These are phyloP conservation scores for Coniosporium tulheliwenetii DNA, from an alignment of 2,329 filamentous ascomycete species.

Conservation along the genomic window DNA sequence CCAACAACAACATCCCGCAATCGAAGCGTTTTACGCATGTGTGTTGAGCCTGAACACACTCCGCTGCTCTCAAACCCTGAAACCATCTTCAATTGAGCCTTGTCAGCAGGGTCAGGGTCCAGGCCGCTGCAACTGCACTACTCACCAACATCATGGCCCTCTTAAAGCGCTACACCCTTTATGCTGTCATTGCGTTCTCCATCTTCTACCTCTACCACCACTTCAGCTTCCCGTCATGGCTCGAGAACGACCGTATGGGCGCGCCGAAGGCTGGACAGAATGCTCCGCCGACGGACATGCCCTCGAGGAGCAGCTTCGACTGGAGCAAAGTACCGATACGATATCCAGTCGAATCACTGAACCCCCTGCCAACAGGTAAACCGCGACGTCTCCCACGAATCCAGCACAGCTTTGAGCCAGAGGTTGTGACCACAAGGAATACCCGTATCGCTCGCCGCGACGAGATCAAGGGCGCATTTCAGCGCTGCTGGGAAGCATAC, in stretches of 20 bases:
- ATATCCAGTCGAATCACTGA: slow-evolving; percentile 21
- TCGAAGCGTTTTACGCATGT: too few species aligned
- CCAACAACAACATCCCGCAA: too few species aligned
- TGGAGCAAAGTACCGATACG: slow-evolving; percentile 25
- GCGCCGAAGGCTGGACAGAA: too few species aligned
- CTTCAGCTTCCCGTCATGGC: slow-evolving; percentile 12
- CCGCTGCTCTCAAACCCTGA: too few species aligned
- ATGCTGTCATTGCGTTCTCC: slow-evolving; percentile 16
- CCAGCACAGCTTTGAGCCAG: slow-evolving; percentile 23
- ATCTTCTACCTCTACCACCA: slow-evolving; percentile 21
- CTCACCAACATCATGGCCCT: slow-evolving; percentile 18
- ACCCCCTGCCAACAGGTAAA: slow-evolving; percentile 20
- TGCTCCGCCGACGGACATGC: too few species aligned
- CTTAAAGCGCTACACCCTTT: slow-evolving; percentile 19
- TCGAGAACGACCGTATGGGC: slow-evolving; percentile 1
- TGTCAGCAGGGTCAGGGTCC: too few species aligned
- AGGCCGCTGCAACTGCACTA: too few species aligned
- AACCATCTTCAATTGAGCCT: too few species aligned
- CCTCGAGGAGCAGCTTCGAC: slow-evolving; percentile 8
- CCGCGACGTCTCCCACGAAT: slow-evolving; percentile 24
- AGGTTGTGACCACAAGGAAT: slow-evolving; percentile 14
- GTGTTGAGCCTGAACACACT: too few species aligned
- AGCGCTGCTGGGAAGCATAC: slow-evolving; percentile 29
- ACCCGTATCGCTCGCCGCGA: slow-evolving; percentile 18
- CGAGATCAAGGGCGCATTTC: slow-evolving; percentile 25